Conservation (phyloP, 345 rosid species). For the Lepidium didymum region DNA sequence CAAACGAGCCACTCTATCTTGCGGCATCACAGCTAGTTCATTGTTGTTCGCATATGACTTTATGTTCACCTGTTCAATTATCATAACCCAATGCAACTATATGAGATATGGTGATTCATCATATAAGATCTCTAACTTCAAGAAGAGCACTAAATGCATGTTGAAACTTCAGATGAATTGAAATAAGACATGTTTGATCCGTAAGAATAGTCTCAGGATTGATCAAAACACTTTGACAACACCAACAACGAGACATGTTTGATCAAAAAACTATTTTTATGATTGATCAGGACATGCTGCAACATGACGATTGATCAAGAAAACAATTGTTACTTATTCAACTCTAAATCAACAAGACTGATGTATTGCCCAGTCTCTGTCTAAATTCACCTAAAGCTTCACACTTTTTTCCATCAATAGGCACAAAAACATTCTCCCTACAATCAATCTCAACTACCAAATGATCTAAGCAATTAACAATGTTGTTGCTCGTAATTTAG, state of each 20-base stretch:
- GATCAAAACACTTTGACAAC: background rate
- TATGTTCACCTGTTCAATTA: conserved; percentile 60
- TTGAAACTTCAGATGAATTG: background rate
- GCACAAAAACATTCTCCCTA: background rate
- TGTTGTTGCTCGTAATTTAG: background rate
- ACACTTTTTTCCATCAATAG: background rate
- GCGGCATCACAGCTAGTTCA: conserved; percentile 91
- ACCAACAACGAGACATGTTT: background rate
- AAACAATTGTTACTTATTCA: background rate
- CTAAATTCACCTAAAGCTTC: conserved; percentile 3
- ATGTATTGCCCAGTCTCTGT: background rate
- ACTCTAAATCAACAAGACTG: background rate
- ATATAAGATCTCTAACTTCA: background rate
- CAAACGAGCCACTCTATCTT: conserved; percentile 64
- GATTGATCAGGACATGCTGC: background rate
- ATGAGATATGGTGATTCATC: background rate
- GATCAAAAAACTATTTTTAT: background rate
- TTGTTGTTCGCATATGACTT: conserved; percentile 88
- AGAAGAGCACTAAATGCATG: background rate
- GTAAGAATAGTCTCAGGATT: background rate
- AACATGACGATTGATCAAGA: background rate
- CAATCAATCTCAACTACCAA: background rate
- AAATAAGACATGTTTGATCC: background rate
- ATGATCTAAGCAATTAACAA: background rate
- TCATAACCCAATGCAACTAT: background rate